Base-by-base conservation (phyloP, 352 stramenopile genomes). In the Phytophthora hibernalis region DNA sequence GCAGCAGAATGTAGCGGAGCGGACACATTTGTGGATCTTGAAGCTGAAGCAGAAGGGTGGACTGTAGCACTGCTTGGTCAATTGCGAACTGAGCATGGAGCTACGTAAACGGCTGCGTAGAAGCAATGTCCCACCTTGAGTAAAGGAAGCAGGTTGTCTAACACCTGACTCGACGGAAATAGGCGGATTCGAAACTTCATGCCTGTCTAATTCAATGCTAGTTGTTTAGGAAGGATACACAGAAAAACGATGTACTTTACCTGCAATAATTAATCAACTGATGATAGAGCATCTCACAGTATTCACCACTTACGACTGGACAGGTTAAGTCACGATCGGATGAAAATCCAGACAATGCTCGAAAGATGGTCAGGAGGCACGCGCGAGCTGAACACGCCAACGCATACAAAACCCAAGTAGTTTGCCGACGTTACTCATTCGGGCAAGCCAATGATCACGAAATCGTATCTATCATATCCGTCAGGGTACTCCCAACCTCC, bases 1-100 rank as follows among this genome's bases (percentile, higher is more conserved):
- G 65, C 54, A 96, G 76, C 58, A 96, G 72, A 63, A 96, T 89
- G 79, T 96, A 96, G 68, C 88, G 88, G 8, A 96, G 79, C 40
- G 88, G 88, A 47, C 88, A 96, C 86, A 96, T 94, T 42, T 31
- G 26, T 8, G 2, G 26, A 31, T 31, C 26, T n/a, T n/a, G 52
- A 16, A 10, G 26, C 10, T 22, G 11, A 18, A 18, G 21, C 16
- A 21, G n/a, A 13, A 18, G 28, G 24, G 18, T 8, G 15, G 24
- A 18, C 42, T 56, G 43, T n/a, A n/a, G 38, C 8, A 16, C 20
- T n/a, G 5, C 11, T n/a, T 52, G 43, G 62, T 48, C 24, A 63
- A 79, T 76, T 63, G 57, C 15, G 43, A 70, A 79, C 45, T 79
- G 70, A 30, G 22, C 37, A 16, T n/a, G 18, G n/a, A 2, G 26